Percentiles rank a stretch among this genome's conserved stretches.
Conservation (phyloP, 495 filamentous ascomycete species). For the Tirmania nivea region DNA sequence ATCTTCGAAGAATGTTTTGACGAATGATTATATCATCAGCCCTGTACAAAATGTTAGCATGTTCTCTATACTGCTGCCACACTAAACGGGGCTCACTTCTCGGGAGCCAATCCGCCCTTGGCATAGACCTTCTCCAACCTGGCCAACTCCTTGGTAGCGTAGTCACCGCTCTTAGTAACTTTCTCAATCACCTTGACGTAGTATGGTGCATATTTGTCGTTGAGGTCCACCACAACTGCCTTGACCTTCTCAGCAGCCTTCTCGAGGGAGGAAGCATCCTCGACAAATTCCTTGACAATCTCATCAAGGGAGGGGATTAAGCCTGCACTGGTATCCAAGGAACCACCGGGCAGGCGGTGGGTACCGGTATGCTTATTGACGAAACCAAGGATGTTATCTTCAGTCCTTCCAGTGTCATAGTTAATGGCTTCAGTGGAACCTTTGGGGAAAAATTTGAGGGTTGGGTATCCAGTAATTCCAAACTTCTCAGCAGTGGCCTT, state of each 20-base stretch:
- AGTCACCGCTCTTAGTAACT: constrained; percentile 49
- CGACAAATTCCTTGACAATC: constrained; percentile 43
- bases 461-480: constrained; percentile 70
- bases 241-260: constrained; percentile 50
- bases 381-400: constrained; percentile 56
- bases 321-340: constrained; percentile 57
- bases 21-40: constrained; percentile 69
- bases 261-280: constrained; percentile 27
- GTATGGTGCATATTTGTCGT: constrained; percentile 78
- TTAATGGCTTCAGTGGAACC: constrained; percentile 49
- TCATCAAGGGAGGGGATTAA: constrained; percentile 57
- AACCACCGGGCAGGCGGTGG: constrained; percentile 62
- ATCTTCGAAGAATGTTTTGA: constrained; percentile 71
- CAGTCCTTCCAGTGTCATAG: constrained; percentile 60
- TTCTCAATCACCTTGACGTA: constrained; percentile 82
- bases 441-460: constrained; percentile 93
- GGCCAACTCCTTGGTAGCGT: constrained; percentile 66
- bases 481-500: constrained; percentile 46
- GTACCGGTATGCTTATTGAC: constrained; percentile 80
- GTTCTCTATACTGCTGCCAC: constrained; percentile 1
- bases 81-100: constrained; percentile 29
- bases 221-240: constrained; percentile 25
- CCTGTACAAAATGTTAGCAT: constrained; percentile 10
- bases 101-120: constrained; percentile 65
- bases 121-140: constrained; percentile 57